phyloP scores from a whole-genome alignment of 1,139 yeast genomes.

The Nadsonia commutata region DNA sequence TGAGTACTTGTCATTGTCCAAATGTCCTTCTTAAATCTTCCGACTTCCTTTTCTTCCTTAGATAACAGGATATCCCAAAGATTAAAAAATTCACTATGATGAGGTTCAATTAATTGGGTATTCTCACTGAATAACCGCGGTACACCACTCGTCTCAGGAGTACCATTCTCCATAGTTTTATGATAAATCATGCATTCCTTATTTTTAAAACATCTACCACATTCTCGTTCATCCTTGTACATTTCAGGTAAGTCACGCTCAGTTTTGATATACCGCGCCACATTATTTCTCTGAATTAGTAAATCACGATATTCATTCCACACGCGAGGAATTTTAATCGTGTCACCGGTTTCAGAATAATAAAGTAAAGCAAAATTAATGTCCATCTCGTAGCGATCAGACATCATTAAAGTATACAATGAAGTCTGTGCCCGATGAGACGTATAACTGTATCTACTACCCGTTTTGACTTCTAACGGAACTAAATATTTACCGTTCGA shows the following conservation, averaged over 20 bases:
- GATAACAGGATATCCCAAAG: conserved; percentile 67
- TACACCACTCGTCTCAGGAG: conserved; percentile 24
- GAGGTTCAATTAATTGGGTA: conserved; percentile 36
- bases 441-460: conserved; percentile 37
- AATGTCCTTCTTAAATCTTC: conserved; percentile 42
- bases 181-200: conserved; percentile 58
- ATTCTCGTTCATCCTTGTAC: conserved; percentile 34
- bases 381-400: conserved; percentile 63
- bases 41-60: conserved; percentile 53
- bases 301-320: conserved; percentile 46
- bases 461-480: conserved; percentile 87
- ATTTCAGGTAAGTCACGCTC: conserved; percentile 41
- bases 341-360: conserved; percentile 50
- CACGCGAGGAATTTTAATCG: conserved; percentile 28
- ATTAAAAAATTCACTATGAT: conserved; percentile 39
- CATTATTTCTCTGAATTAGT: conserved; percentile 53
- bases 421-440: conserved; percentile 81
- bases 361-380: conserved; percentile 54
- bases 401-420: conserved; percentile 64
- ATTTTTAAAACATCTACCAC: conserved; percentile 54
- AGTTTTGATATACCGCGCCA: conserved; percentile 42
- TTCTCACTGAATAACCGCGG: conserved; percentile 31
- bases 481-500: conserved; percentile 34
- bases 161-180: conserved; percentile 43
- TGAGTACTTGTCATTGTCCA: conserved; percentile 51